Conservation (phyloP, 768 basidiomycete species). For the Macrolepiota dolichaula region DNA sequence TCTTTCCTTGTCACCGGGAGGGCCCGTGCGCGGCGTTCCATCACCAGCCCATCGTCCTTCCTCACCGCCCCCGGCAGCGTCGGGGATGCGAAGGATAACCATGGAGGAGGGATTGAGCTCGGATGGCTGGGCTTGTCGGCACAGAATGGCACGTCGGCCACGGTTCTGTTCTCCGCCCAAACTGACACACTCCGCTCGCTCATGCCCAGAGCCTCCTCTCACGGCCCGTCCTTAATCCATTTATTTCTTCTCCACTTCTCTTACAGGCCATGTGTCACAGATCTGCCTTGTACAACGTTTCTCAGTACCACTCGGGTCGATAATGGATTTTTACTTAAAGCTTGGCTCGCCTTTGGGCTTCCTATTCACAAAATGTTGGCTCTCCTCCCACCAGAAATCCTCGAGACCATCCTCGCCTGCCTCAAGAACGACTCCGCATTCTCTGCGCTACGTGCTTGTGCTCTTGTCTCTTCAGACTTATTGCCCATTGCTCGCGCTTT, state of each 20-base stretch:
- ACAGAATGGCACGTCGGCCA: background rate
- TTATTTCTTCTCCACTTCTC: background rate
- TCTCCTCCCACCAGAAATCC: background rate
- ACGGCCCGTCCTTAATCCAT: background rate
- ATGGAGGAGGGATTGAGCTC: background rate
- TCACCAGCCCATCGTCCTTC: background rate
- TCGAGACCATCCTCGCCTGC: background rate
- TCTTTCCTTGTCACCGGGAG: background rate
- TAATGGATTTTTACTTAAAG: background rate
- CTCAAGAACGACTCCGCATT: background rate
- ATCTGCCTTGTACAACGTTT: background rate
- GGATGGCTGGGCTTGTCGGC: background rate
- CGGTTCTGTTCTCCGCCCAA: conserved; percentile 11
- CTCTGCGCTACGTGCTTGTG: background rate
- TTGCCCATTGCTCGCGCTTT: background rate
- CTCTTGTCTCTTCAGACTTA: conserved; percentile 3
- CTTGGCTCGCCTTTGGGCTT: background rate
- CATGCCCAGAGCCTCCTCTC: background rate
- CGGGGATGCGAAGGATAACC: background rate
- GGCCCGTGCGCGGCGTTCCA: conserved; percentile 4
- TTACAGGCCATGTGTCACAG: background rate
- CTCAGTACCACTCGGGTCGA: background rate
- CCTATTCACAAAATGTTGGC: background rate
- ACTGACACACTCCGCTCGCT: conserved; percentile 11
- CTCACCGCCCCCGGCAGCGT: background rate